Conservation (phyloP, 1,284 basidiomycete genomes). For the Sanguinoderma infundibulare region DNA sequence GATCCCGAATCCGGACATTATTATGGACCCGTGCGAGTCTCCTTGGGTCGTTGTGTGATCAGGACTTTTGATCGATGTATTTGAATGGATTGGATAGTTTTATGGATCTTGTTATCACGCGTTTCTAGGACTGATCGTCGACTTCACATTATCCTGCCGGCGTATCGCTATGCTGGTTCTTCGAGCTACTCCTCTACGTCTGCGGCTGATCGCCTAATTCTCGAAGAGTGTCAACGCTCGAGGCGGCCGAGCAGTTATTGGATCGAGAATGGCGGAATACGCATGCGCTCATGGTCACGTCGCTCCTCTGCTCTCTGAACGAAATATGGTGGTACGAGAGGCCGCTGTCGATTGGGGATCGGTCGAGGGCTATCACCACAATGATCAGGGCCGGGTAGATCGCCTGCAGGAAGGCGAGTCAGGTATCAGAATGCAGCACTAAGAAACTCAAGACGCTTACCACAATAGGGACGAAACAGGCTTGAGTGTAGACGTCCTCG, state of each 20-base stretch:
- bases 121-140: not conserved
- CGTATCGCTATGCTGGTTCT: no score
- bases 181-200: no score
- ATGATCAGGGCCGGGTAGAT: not conserved
- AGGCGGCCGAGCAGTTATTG: no score
- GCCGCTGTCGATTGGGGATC: not conserved
- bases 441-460: not conserved
- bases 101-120: not conserved
- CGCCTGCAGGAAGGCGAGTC: no score
- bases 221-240: no score
- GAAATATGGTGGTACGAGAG: no score
- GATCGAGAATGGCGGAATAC: no score
- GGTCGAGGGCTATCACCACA: not conserved
- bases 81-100: not conserved
- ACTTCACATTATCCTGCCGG: no score
- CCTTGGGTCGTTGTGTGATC: not conserved
- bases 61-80: not conserved
- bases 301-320: no score
- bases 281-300: no score
- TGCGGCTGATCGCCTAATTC: no score
- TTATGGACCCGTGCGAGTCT: not conserved
- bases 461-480: not conserved
- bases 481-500: no score
- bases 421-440: not conserved
- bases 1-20: constrained; percentile 3